A percentile compares a stretch with the other conserved stretches of the same genome.
These are phyloP conservation scores for Aurinia saxatilis DNA, from an alignment of 345 rosid genomes.

Conservation along the genomic window DNA sequence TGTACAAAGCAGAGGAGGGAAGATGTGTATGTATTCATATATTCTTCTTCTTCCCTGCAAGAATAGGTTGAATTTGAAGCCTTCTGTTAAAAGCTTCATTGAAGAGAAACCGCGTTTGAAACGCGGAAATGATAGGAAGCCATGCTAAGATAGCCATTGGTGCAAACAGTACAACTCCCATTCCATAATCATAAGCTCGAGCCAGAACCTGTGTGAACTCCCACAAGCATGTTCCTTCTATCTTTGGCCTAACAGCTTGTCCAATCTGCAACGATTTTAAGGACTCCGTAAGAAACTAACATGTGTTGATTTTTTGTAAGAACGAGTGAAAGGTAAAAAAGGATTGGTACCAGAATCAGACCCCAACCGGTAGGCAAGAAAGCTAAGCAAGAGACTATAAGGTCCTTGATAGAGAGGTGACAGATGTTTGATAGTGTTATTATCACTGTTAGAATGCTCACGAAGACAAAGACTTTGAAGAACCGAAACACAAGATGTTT, in stretches of 20 bases:
- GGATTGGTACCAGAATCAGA: constrained; percentile 57
- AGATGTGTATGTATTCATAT: background rate
- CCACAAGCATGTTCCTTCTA: constrained; percentile 69
- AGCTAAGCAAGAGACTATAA: constrained; percentile 76
- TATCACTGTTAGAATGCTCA: constrained; percentile 55
- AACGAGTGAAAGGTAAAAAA: background rate
- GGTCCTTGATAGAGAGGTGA: constrained; percentile 61
- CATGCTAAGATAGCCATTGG: constrained; percentile 85
- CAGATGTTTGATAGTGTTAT: constrained; percentile 61
- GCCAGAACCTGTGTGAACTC: constrained; percentile 67
- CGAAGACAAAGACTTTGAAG: constrained; percentile 80
- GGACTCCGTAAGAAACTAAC: background rate
- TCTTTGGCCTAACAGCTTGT: constrained; percentile 80
- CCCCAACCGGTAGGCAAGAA: constrained; percentile 98
- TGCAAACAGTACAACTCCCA: constrained; percentile 77
- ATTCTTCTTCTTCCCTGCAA: constrained; percentile 70
- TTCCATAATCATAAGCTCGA: constrained; percentile 85
- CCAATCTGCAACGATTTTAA: constrained; percentile 48
- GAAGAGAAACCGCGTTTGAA: constrained; percentile 89
- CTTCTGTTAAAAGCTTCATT: constrained; percentile 78
- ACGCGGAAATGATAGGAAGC: constrained; percentile 82
- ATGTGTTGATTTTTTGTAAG: background rate
- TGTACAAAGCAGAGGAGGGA: constrained; percentile 15
- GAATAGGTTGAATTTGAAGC: constrained; percentile 89
- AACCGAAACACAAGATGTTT: constrained; percentile 69